Percentiles rank a stretch among this genome's conserved stretches.
Evolutionary conservation across 2,329 filamentous ascomycete species (phyloP).

Genomic region (Fusarium newnesense): DNA sequence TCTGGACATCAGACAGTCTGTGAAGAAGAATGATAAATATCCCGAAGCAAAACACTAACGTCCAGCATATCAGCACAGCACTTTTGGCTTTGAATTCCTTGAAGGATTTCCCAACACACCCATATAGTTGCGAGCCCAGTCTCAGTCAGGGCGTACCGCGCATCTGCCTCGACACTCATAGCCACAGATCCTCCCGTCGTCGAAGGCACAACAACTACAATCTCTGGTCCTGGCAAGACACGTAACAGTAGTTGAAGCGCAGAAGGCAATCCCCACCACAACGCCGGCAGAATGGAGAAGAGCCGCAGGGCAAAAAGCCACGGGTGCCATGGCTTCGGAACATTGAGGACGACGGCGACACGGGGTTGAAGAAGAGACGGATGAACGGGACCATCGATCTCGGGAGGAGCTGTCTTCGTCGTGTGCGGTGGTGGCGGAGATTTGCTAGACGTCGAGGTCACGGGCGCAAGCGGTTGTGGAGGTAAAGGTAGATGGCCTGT

Average conservation of each 20-base stretch:
- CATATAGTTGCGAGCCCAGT: slow-evolving; percentile 78
- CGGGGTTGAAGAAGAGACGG: slow-evolving; percentile 74
- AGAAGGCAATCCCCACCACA: slow-evolving; percentile 77
- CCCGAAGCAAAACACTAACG: slow-evolving; percentile 77
- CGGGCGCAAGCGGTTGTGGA: slow-evolving; percentile 30
- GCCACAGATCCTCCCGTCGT: slow-evolving; percentile 34
- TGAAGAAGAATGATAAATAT: slow-evolving; percentile 85
- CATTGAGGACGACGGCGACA: slow-evolving; percentile 80
- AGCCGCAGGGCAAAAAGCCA: slow-evolving; percentile 79
- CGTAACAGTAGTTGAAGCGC: slow-evolving; percentile 75
- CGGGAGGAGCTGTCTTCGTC: slow-evolving; percentile 10
- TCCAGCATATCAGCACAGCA: slow-evolving; percentile 15
- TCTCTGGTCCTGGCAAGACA: slow-evolving; percentile 58
- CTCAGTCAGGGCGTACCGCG: slow-evolving; percentile 66
- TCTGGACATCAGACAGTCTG: slow-evolving; percentile 85
- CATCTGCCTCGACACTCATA: slow-evolving; percentile 37
- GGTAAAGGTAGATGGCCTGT: slow-evolving; percentile 39
- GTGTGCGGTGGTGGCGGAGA: slow-evolving; percentile 5
- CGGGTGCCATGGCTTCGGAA: slow-evolving; percentile 77
- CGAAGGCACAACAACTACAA: slow-evolving; percentile 42
- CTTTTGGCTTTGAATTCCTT: background rate
- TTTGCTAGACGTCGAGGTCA: slow-evolving; percentile 21
- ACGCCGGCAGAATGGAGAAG: slow-evolving; percentile 74
- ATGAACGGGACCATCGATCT: slow-evolving; percentile 34
- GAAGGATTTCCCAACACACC: slow-evolving; percentile 59